Conservation (phyloP, 1,284 basidiomycete genomes). For the Grifola frondosa region DNA sequence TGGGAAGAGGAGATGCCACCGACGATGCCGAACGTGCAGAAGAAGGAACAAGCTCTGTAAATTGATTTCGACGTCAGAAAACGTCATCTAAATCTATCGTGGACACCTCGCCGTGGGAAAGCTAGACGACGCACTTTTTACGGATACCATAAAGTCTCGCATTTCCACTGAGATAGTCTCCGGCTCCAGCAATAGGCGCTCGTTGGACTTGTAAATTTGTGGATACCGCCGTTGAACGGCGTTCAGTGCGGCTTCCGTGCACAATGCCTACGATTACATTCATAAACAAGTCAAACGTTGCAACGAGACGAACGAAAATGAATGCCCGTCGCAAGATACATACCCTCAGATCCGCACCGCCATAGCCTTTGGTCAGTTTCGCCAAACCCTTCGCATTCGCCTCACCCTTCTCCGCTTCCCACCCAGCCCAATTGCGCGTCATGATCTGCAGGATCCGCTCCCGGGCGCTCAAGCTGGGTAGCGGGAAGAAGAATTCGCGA, state of each 20-base stretch:
- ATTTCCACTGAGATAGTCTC: constrained; percentile 85
- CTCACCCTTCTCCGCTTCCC: constrained; percentile 59
- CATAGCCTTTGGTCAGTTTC: constrained; percentile 95
- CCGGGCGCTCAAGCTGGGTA: constrained; percentile 84
- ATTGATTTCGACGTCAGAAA: constrained; percentile 7
- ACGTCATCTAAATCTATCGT: constrained; percentile 3
- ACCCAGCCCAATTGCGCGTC: constrained; percentile 89
- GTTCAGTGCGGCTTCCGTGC: constrained; percentile 96
- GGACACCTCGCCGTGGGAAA: constrained; percentile 1
- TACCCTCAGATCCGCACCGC: constrained; percentile 93
- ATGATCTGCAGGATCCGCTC: constrained; percentile 91
- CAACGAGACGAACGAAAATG: neutral
- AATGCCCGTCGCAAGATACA: no score
- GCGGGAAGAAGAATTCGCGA: constrained; percentile 96
- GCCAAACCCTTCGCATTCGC: constrained; percentile 74
- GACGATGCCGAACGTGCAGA: constrained; percentile 90
- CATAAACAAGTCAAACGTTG: neutral
- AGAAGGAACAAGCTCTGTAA: constrained; percentile 86
- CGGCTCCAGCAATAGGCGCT: constrained; percentile 84
- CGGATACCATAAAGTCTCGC: constrained; percentile 96
- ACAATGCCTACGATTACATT: constrained; percentile 65
- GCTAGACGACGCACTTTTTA: constrained; percentile 74
- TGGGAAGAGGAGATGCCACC: constrained; percentile 80
- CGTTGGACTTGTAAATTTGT: constrained; percentile 93
- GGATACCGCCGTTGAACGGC: constrained; percentile 96